Evolutionary conservation across 495 filamentous ascomycete species (phyloP).

Genomic region (Daldinia loculata): DNA sequence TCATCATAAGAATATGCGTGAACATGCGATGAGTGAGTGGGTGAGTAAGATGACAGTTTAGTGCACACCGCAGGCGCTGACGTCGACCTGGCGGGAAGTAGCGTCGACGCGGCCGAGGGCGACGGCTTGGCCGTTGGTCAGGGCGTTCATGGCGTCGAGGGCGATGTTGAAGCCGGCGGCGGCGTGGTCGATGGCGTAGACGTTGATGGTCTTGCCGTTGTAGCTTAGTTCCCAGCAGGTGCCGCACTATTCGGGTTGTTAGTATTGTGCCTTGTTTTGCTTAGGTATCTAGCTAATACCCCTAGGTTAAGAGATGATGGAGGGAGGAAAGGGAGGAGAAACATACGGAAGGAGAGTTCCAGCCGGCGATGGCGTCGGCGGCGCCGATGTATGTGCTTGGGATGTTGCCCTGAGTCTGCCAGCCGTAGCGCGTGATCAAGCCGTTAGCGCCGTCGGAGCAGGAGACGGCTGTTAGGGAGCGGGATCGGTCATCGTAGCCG

Average conservation of each 20-base stretch:
- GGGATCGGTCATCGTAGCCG: conserved; percentile 62
- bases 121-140: conserved; percentile 61
- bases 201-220: conserved; percentile 65
- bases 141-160: conserved; percentile 67
- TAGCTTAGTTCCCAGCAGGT: conserved; percentile 73
- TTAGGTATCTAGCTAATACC: background rate
- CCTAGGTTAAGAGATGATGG: background rate
- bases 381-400: conserved; percentile 71
- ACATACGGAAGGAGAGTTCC: conserved; percentile 58
- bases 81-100: conserved; percentile 55
- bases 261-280: background rate
- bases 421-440: conserved; percentile 62
- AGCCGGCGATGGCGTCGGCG: conserved; percentile 64
- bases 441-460: conserved; percentile 70
- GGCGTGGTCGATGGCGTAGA: conserved; percentile 73
- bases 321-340: background rate
- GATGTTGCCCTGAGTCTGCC: conserved; percentile 57
- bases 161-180: conserved; percentile 70
- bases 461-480: conserved; percentile 57
- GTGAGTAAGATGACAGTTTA: background rate
- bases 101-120: conserved; percentile 43
- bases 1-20: background rate
- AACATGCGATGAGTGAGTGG: background rate
- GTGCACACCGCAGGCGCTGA: conserved; percentile 52
- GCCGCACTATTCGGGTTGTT: conserved; percentile 63